Conservation (phyloP, 1,284 basidiomycete genomes). For the Peniophora sp. region DNA sequence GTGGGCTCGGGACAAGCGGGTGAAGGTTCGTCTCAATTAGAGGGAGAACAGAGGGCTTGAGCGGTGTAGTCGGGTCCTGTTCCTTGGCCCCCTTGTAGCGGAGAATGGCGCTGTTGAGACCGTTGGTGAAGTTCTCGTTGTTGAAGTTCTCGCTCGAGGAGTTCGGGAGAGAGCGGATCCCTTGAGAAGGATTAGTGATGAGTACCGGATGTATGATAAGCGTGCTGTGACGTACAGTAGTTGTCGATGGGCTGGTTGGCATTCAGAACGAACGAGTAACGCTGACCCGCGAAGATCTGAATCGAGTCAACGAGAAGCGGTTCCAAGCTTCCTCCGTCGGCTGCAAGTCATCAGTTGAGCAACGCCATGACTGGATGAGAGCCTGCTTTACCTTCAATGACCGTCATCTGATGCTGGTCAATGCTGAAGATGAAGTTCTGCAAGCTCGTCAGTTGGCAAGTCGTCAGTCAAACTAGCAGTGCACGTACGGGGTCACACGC, state of each 20-base stretch:
- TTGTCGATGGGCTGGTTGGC: constrained; percentile 20
- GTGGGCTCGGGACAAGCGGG: background rate
- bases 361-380: too few relatives aligned
- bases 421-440: constrained; percentile 16
- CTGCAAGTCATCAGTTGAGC: too few relatives aligned
- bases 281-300: constrained; percentile 40
- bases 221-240: constrained; percentile 1
- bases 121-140: background rate
- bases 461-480: background rate
- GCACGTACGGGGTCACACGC: constrained; percentile 7
- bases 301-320: constrained; percentile 34
- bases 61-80: constrained; percentile 6
- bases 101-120: constrained; percentile 4
- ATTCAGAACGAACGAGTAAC: constrained; percentile 42
- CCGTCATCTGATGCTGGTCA: constrained; percentile 19
- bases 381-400: too few relatives aligned
- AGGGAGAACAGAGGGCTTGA: background rate
- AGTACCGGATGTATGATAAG: background rate
- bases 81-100: constrained; percentile 11
- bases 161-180: background rate
- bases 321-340: constrained; percentile 37
- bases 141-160: background rate
- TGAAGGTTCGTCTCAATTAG: background rate
- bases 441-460: background rate
- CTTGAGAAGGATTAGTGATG: background rate